phyloP scores from a whole-genome alignment of 2,329 filamentous ascomycete species.

The Meredithiella fracta region DNA sequence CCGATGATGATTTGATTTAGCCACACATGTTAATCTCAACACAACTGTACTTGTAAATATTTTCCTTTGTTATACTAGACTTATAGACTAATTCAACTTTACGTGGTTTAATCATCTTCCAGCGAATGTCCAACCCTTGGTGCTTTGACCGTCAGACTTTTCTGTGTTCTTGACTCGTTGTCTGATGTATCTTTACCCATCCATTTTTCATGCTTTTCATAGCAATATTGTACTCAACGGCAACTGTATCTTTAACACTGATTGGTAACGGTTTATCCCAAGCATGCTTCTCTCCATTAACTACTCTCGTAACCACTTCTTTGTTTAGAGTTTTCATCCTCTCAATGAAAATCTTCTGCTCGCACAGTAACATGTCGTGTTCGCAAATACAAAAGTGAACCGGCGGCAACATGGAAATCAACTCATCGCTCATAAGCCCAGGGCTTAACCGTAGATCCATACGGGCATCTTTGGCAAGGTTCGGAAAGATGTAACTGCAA shows the following conservation, averaged over 20 bases:
- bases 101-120: too few relatives aligned
- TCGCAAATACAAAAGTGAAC: constrained; percentile 46
- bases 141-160: background rate
- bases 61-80: background rate
- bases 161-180: background rate
- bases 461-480: constrained; percentile 28
- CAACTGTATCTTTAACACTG: constrained; percentile 27
- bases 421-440: constrained; percentile 35
- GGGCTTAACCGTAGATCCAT: constrained; percentile 41
- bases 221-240: constrained; percentile 30
- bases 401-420: constrained; percentile 35
- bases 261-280: constrained; percentile 34
- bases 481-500: constrained; percentile 41
- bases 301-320: constrained; percentile 27
- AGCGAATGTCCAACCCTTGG: background rate
- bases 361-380: constrained; percentile 46
- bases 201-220: constrained; percentile 22
- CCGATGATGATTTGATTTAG: too few relatives aligned
- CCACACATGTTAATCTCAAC: too few relatives aligned
- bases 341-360: constrained; percentile 44
- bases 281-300: constrained; percentile 29
- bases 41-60: background rate
- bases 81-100: background rate
- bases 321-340: constrained; percentile 28
- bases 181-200: background rate